These are phyloP conservation scores for Boeremia lycopersici DNA, from an alignment of 2,329 filamentous ascomycete species.

Conservation along the genomic window DNA sequence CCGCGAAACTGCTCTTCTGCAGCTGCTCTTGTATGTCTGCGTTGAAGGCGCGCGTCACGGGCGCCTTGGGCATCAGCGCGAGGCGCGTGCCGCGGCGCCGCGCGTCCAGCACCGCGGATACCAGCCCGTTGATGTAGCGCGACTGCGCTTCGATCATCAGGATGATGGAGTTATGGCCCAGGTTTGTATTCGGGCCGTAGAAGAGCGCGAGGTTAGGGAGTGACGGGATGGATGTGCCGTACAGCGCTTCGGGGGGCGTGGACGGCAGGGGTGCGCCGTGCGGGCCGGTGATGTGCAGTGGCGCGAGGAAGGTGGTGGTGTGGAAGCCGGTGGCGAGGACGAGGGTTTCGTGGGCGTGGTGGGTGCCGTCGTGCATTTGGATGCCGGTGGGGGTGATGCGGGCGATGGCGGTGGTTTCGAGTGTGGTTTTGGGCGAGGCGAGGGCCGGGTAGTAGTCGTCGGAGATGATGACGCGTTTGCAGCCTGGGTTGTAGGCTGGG, in stretches of 20 bases:
- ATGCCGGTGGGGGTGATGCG: slow-evolving; percentile 56
- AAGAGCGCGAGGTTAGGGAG: slow-evolving; percentile 64
- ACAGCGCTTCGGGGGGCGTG: slow-evolving; percentile 57
- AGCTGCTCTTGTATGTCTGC: slow-evolving; percentile 54
- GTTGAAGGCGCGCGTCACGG: slow-evolving; percentile 54
- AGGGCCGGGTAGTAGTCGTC: slow-evolving; percentile 64
- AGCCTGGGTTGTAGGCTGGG: slow-evolving; percentile 61
- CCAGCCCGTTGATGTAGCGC: slow-evolving; percentile 59
- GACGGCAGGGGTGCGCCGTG: slow-evolving; percentile 51
- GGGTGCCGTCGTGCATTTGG: slow-evolving; percentile 49
- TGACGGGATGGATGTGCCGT: slow-evolving; percentile 58
- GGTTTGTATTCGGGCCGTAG: slow-evolving; percentile 63
- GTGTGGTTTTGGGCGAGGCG: slow-evolving; percentile 52
- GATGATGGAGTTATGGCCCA: slow-evolving; percentile 63
- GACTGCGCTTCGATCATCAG: slow-evolving; percentile 67
- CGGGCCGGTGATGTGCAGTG: slow-evolving; percentile 59
- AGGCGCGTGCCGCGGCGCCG: slow-evolving; percentile 49
- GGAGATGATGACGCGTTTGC: slow-evolving; percentile 60
- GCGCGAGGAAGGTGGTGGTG: slow-evolving; percentile 64
- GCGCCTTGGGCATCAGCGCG: slow-evolving; percentile 52
- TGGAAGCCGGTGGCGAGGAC: slow-evolving; percentile 65
- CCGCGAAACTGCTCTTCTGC: slow-evolving; percentile 56
- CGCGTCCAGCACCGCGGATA: slow-evolving; percentile 57
- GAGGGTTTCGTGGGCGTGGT: slow-evolving; percentile 61
- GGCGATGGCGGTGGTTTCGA: slow-evolving; percentile 59